These are phyloP conservation scores for Anthracocystis walkeri DNA, from an alignment of 1,284 basidiomycete species.

Conservation along the genomic window DNA sequence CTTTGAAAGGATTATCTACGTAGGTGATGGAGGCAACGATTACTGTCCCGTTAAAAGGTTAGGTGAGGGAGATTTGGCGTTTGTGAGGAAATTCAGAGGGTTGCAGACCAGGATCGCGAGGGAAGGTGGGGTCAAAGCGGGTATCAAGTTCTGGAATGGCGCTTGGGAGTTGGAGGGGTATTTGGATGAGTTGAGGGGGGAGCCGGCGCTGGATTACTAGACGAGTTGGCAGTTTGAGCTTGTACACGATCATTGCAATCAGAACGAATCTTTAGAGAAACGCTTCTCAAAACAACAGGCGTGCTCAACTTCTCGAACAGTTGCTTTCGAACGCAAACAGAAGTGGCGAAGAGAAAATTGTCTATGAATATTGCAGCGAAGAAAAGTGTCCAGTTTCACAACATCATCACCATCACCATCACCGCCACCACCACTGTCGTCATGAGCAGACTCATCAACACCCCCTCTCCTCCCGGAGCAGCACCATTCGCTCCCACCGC, in stretches of 20 bases:
- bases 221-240: not conserved
- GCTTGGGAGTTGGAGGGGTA: conserved; percentile 67
- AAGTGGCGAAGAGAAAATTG: not conserved
- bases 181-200: conserved; percentile 34
- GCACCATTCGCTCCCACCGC: conserved; percentile 6
- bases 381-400: not conserved
- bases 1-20: conserved; percentile 86
- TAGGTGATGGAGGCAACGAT: conserved; percentile 95
- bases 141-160: conserved; percentile 65
- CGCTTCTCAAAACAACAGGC: not conserved
- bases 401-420: not conserved
- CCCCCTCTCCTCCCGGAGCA: not conserved
- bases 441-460: not conserved
- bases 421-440: too few relatives aligned
- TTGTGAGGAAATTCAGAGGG: conserved; percentile 65
- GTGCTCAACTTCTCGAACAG: too few relatives aligned
- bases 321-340: too few relatives aligned
- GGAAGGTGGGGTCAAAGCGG: conserved; percentile 58
- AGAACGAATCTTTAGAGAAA: too few relatives aligned
- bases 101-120: conserved; percentile 63
- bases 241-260: too few relatives aligned
- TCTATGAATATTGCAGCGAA: conserved; percentile 1
- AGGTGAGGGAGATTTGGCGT: conserved; percentile 56
- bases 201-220: conserved; percentile 30
- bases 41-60: conserved; percentile 90